These are phyloP conservation scores for Nakaseomyces bracarensis DNA, from an alignment of 1,139 yeast species.

Conservation along the genomic window DNA sequence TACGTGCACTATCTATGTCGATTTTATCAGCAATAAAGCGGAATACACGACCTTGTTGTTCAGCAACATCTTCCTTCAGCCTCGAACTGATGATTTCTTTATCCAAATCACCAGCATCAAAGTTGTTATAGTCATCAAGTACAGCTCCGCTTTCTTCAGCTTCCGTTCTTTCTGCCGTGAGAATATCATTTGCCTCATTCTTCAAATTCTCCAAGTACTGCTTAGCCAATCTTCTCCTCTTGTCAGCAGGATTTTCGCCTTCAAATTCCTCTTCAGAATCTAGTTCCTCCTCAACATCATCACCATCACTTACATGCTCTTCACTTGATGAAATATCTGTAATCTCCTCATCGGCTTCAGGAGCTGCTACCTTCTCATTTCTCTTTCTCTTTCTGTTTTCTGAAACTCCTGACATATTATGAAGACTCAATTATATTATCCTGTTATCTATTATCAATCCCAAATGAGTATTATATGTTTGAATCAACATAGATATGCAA, in stretches of 20 bases:
- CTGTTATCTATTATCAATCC: too few relatives aligned
- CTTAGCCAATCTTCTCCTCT: slow-evolving; percentile 87
- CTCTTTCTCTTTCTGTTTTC: slow-evolving; percentile 24
- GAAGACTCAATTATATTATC: neutral
- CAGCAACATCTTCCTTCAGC: slow-evolving; percentile 82
- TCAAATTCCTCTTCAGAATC: slow-evolving; percentile 65
- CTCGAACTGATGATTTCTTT: slow-evolving; percentile 75
- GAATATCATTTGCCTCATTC: slow-evolving; percentile 42
- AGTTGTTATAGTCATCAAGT: slow-evolving; percentile 48
- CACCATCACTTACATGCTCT: slow-evolving; percentile 20
- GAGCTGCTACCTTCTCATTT: slow-evolving; percentile 14
- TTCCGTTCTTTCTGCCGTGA: slow-evolving; percentile 12
- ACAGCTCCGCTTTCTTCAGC: slow-evolving; percentile 16
- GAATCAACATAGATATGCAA: too few relatives aligned
- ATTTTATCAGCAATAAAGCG: slow-evolving; percentile 52
- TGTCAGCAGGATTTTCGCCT: slow-evolving; percentile 82
- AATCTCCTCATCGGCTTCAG: slow-evolving; percentile 28
- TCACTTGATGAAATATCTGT: slow-evolving; percentile 33
- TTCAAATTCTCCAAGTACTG: slow-evolving; percentile 79
- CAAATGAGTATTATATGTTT: too few relatives aligned
- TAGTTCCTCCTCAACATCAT: slow-evolving; percentile 38
- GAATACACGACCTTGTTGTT: slow-evolving; percentile 73
- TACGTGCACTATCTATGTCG: slow-evolving; percentile 39
- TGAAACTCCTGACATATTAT: slow-evolving; percentile 13
- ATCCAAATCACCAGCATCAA: slow-evolving; percentile 90